Conservation (phyloP, 495 filamentous ascomycete genomes). For the Poronia punctata region DNA sequence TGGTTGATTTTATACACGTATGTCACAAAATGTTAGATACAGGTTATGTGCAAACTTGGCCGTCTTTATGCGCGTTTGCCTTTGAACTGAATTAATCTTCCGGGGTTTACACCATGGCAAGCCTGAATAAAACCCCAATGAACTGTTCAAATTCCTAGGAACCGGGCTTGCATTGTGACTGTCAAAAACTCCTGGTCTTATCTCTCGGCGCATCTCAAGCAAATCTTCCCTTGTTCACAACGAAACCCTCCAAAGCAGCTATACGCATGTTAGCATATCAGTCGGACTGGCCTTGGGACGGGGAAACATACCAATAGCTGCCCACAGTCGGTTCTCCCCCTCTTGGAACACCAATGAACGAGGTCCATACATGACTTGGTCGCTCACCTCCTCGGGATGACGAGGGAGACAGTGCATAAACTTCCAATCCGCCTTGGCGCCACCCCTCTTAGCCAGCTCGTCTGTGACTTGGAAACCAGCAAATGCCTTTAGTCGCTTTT, state of each 20-base stretch:
- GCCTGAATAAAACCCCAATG: too few relatives aligned
- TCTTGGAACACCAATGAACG: constrained; percentile 84
- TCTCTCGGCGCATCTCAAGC: too few relatives aligned
- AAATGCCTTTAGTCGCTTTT: constrained; percentile 71
- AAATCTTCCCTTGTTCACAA: constrained; percentile 77
- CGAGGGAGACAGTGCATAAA: constrained; percentile 99
- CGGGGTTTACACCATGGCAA: too few relatives aligned
- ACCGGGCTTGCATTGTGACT: too few relatives aligned
- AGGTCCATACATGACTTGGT: constrained; percentile 84
- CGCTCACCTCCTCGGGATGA: constrained; percentile 86
- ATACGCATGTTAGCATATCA: constrained; percentile 12
- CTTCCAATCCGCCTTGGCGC: constrained; percentile 84
- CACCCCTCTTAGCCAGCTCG: constrained; percentile 73
- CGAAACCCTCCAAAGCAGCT: constrained; percentile 81
- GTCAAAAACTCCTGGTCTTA: too few relatives aligned
- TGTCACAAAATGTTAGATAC: constrained; percentile 11
- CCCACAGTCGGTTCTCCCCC: constrained; percentile 90
- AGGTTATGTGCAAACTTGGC: constrained; percentile 15
- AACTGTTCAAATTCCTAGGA: too few relatives aligned
- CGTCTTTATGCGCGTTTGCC: constrained; percentile 1
- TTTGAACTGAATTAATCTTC: background rate
- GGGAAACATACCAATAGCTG: constrained; percentile 60
- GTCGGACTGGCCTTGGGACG: background rate
- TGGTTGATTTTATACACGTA: constrained; percentile 12
- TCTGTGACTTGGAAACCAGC: constrained; percentile 83